phyloP scores from a whole-genome alignment of 305 asterid species.

The Solanum hybrid region DNA sequence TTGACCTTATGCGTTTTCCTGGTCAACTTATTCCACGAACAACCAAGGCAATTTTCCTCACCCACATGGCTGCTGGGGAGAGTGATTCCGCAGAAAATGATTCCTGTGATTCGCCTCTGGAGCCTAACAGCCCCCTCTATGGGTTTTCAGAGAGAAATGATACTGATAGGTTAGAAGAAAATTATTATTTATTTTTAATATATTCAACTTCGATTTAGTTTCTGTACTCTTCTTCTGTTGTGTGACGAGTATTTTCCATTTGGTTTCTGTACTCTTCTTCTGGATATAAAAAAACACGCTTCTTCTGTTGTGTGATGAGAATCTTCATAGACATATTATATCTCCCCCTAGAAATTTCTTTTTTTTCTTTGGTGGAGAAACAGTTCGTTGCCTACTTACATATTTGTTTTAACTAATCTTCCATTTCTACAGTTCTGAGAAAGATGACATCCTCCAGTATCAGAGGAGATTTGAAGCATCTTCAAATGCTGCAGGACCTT shows the following conservation, averaged over 20 bases:
- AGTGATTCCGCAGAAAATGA: slow-evolving; percentile 99
- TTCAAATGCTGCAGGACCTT: slow-evolving; percentile 68
- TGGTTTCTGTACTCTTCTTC: background rate
- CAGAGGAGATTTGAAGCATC: slow-evolving; percentile 71
- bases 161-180: slow-evolving; percentile 53
- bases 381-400: background rate
- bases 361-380: background rate
- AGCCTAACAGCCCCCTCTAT: slow-evolving; percentile 94
- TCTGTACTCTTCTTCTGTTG: background rate
- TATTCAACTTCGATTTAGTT: background rate
- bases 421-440: slow-evolving; percentile 54
- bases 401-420: slow-evolving; percentile 3
- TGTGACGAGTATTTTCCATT: background rate
- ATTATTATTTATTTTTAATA: background rate
- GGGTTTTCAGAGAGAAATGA: slow-evolving; percentile 80
- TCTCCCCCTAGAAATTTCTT: background rate
- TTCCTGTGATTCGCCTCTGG: slow-evolving; percentile 98
- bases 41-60: slow-evolving; percentile 79
- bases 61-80: slow-evolving; percentile 96
- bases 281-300: background rate
- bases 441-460: slow-evolving; percentile 66
- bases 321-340: background rate
- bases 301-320: background rate
- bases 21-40: slow-evolving; percentile 93
- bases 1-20: slow-evolving; percentile 92